Evolutionary conservation across 495 filamentous ascomycete species (phyloP), one percentile per base, ranked within the genome.

Genomic region (Aspergillus coremiiformis): DNA sequence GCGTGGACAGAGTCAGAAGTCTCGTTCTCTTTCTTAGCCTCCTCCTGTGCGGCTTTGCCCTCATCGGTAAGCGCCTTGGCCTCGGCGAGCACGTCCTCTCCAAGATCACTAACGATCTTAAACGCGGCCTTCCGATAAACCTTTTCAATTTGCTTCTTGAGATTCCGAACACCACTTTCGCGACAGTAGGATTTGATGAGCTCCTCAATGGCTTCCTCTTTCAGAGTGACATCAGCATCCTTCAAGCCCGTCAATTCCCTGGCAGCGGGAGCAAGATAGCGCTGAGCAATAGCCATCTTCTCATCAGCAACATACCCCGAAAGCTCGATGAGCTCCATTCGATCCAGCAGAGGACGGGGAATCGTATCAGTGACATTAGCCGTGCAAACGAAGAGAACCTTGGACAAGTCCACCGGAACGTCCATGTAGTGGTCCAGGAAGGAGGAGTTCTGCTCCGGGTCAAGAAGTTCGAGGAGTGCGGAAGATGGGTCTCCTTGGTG

Each of bases 131-230:
- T 99, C 37, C 94, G 86, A 69, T 95, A 99, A 5, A 99, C 89
- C 74, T 97, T 97, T 64, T 99, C 94, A 56, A 99, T 99, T 64
- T 97, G 92, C 75, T 99, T 97, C 78, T 99, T 99, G 59, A 99
- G 71, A 66, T 97, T 97, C 39, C 94, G 87, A 21, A 99, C 94
- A 56, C 94, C 94, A 43, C 87, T 91, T 67, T 99, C 94, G 14
- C 94, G 84, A 71, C 91, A 96, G 73, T 99, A 99, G 11, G 86
- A 94, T 68, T 97, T 96, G 78, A 97, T 99, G 49, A 99, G 76
- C 69, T 99, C 94, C 59, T 89, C 84, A 52, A 99, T 94, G 3
- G 90, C 94, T 23, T 85, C 82, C 57, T 90, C 78, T 55, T 78
- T 80, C 42, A 99, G 76, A n/a, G 73, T 73, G 27, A 99, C 93